Evolutionary conservation across 192 early-diverging fungal genomes (phyloP), one percentile per base, ranked within the genome.

Genomic region (Dissophora ornata): DNA sequence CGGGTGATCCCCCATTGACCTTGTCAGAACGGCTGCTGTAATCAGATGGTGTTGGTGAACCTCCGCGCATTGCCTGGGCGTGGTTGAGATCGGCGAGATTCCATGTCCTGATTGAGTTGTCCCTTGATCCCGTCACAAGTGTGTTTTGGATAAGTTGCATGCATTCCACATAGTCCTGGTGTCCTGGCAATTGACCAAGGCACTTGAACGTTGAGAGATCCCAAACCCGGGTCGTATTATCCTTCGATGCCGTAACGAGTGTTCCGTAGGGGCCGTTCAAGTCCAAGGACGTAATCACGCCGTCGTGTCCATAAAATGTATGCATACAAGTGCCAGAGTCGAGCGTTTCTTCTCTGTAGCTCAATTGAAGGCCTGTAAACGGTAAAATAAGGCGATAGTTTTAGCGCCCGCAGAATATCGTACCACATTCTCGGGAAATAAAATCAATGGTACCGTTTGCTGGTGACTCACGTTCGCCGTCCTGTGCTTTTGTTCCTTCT

Each of bases 171-270:
- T 56, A 67, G 33, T 70, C 80, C 15, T 74, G 36, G 68, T 80
- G 85, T 22, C 67, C 87, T 40, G 69, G 69, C 22, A 85, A 66
- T 16, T 81, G 82, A 47, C 87, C 88, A 25, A 89, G 70, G 19
- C 85, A 89, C 46, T 84, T 84, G 12, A 86, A 74, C 29, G 75
- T 82, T 19, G 84, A 55, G 28, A 92, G 67, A 50, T 92, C 88
- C 91, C 92, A 93, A 60, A 89, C 81, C 8, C 89, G 86, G 19
- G 88, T 85, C 24, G 90, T 89, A 30, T 85, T 87, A 75, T 93
- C 92, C 25, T 86, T 69, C 6, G 90, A 90, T 13, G 90, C 85
- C 0, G 92, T 88, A 0, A 90, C 87, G 9, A 92, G 38, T 5
- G 82, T 82, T 2, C 85, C 90, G 22, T 82, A 47, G 9, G 69